A percentile compares a stretch with the other conserved stretches of the same genome.
Evolutionary conservation across 2,329 filamentous ascomycete genomes (phyloP).

Genomic region (Aspergillus niger): DNA sequence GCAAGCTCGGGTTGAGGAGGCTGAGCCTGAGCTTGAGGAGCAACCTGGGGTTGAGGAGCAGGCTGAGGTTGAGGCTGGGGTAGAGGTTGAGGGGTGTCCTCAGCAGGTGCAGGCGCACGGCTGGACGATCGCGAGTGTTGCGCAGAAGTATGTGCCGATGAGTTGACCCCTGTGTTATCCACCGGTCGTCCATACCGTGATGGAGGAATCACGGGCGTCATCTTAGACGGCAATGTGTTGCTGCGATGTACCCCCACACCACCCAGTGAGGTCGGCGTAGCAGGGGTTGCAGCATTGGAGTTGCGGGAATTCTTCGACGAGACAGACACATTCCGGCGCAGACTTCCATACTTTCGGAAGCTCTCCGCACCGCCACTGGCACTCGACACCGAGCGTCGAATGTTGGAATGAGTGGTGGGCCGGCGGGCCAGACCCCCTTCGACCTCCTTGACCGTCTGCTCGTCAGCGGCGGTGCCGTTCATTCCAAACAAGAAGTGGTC

Average conservation of each 20-base stretch:
- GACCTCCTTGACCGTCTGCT: conserved; percentile 67
- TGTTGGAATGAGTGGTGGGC: conserved; percentile 51
- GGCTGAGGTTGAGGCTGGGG: conserved; percentile 9
- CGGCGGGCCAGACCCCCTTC: conserved; percentile 64
- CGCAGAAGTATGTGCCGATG: conserved; percentile 35
- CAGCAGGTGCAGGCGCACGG: conserved; percentile 23
- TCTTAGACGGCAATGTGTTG: conserved; percentile 92
- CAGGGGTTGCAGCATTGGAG: conserved; percentile 71
- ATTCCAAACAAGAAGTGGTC: conserved; percentile 98
- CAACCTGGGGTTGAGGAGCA: no score
- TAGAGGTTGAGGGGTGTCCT: conserved; percentile 16
- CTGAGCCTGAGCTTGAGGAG: no score
- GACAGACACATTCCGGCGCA: conserved; percentile 86
- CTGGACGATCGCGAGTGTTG: conserved; percentile 36
- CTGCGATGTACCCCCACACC: conserved; percentile 68
- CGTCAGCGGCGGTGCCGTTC: conserved; percentile 97
- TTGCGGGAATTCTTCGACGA: conserved; percentile 83
- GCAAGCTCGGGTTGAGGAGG: no score
- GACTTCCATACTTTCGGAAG: conserved; percentile 71
- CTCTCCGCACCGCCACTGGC: conserved; percentile 88
- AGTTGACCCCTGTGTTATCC: conserved; percentile 53
- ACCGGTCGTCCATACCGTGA: conserved; percentile 66
- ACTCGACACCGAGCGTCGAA: conserved; percentile 79
- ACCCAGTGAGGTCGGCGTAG: conserved; percentile 58
- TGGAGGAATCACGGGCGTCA: conserved; percentile 71